These are phyloP conservation scores for Skeletonema tropicum DNA, from an alignment of 108 stramenopile species.

Conservation along the genomic window DNA sequence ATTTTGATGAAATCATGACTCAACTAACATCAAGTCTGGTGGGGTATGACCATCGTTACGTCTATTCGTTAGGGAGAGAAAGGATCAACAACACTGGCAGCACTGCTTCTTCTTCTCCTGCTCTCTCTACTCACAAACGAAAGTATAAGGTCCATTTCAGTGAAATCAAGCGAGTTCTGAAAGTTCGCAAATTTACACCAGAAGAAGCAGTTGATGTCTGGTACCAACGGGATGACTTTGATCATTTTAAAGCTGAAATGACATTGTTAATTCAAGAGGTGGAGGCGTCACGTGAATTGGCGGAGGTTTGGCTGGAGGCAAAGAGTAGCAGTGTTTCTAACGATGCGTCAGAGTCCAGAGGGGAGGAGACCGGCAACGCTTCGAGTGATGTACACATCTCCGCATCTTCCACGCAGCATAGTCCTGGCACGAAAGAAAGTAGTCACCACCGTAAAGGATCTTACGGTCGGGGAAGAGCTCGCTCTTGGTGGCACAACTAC, in stretches of 20 bases:
- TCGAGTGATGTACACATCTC: background rate
- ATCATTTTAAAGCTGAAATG: conserved; percentile 45
- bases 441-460: background rate
- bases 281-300: conserved; percentile 40
- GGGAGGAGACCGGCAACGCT: background rate
- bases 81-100: background rate
- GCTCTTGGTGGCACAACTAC: conserved; percentile 84
- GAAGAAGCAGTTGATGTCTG: conserved; percentile 36
- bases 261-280: conserved; percentile 39
- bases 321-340: conserved; percentile 8
- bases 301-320: conserved; percentile 41
- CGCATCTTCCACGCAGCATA: background rate
- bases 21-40: conserved; percentile 7
- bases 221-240: conserved; percentile 49
- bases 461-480: background rate
- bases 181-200: conserved; percentile 38
- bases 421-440: background rate
- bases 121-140: background rate
- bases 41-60: conserved; percentile 8
- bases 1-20: background rate
- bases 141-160: conserved; percentile 27
- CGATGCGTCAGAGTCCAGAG: background rate
- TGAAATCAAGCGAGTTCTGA: conserved; percentile 47
- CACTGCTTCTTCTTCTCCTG: background rate
- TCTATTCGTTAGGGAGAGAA: conserved; percentile 3